Conservation (phyloP, 768 basidiomycete genomes). For the Filobasidium floriforme region DNA sequence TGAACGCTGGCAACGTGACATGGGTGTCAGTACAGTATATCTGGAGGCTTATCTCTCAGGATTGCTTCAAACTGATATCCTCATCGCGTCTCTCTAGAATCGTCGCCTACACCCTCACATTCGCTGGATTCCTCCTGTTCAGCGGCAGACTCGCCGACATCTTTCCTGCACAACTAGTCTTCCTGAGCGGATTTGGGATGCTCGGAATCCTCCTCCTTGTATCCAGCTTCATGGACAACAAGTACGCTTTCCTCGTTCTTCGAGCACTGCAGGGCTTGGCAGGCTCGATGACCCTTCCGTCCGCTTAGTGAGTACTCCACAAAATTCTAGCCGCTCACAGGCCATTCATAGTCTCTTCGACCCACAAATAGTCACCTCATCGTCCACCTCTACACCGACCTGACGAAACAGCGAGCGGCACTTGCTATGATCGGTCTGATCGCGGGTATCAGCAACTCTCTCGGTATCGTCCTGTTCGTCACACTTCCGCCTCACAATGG, state of each 20-base stretch:
- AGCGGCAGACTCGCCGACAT: conserved; percentile 39
- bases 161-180: conserved; percentile 45
- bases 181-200: conserved; percentile 47
- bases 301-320: conserved; percentile 42
- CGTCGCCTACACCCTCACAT: background rate
- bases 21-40: conserved; percentile 22
- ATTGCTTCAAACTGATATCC: background rate
- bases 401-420: conserved; percentile 48
- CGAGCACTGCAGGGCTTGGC: conserved; percentile 53
- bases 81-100: background rate
- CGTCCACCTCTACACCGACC: conserved; percentile 52
- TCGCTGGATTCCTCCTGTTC: conserved; percentile 36
- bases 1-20: conserved; percentile 16
- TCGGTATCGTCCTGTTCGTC: conserved; percentile 30
- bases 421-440: conserved; percentile 51
- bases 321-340: no score
- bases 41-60: no score
- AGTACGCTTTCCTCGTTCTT: conserved; percentile 52
- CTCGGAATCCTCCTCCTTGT: conserved; percentile 51
- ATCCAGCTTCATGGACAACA: conserved; percentile 50
- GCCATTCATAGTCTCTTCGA: conserved; percentile 15
- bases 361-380: conserved; percentile 46
- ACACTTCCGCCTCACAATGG: no score
- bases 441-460: conserved; percentile 51
- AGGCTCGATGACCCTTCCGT: conserved; percentile 53